A percentile compares a stretch with the other conserved stretches of the same genome.
Conservation (phyloP, 345 rosid species). For the Brassica rapa region DNA sequence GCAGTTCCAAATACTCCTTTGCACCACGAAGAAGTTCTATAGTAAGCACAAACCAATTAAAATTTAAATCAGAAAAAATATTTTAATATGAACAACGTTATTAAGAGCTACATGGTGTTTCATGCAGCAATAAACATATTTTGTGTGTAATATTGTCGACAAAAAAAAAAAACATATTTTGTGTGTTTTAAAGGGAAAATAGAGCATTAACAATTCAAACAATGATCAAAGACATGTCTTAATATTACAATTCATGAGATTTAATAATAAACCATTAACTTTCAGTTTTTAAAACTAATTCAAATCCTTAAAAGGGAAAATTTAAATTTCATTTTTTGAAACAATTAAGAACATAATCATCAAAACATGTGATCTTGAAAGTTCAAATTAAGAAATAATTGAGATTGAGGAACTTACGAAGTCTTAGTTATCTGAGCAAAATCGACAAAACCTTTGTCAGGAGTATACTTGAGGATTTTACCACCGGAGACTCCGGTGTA, state of each 20-base stretch:
- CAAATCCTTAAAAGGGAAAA: too few species aligned
- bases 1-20: constrained; percentile 38
- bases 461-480: constrained; percentile 44
- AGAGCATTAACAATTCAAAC: not conserved
- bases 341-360: not conserved
- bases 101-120: not conserved
- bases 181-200: not conserved
- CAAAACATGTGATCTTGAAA: not conserved
- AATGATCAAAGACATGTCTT: constrained; percentile 1
- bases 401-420: constrained; percentile 32
- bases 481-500: constrained; percentile 54
- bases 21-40: constrained; percentile 32
- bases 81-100: not conserved
- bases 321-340: not conserved
- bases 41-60: not conserved
- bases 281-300: not conserved
- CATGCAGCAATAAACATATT: not conserved
- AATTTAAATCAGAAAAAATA: not conserved
- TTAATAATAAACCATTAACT: not conserved
- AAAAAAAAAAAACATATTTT: not conserved
- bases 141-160: not conserved
- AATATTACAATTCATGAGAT: not conserved
- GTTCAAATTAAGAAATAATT: not conserved
- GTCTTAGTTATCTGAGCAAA: constrained; percentile 26
- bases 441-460: constrained; percentile 30